Conservation (phyloP, 495 filamentous ascomycete species). For the Aspergillus affinis region DNA sequence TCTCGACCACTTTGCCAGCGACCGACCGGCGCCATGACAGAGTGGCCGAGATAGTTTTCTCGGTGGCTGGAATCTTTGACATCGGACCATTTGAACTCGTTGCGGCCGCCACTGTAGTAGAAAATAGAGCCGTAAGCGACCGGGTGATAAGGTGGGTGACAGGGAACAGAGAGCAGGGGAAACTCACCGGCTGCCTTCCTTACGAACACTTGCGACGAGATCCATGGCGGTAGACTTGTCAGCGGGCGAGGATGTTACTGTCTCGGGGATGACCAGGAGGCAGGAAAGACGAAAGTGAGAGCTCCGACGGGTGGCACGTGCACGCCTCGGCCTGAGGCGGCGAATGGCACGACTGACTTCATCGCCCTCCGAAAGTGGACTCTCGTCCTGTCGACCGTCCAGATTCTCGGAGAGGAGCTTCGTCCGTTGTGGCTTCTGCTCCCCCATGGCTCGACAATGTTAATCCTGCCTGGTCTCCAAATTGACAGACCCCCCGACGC, state of each 20-base stretch:
- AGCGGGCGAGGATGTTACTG: background rate
- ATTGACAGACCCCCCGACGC: conserved; percentile 10
- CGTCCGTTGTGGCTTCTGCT: background rate
- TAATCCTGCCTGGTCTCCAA: conserved; percentile 10
- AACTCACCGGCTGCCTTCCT: conserved; percentile 77
- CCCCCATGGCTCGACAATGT: conserved; percentile 9
- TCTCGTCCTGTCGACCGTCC: background rate
- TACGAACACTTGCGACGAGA: conserved; percentile 86
- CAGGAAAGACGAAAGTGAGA: background rate
- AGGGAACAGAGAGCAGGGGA: background rate
- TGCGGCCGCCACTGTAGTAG: conserved; percentile 71
- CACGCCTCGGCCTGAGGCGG: conserved; percentile 22
- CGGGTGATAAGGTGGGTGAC: background rate
- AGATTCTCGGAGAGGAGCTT: background rate
- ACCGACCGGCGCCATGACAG: conserved; percentile 90
- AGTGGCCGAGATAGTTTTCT: conserved; percentile 97
- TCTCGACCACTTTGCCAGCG: conserved; percentile 94
- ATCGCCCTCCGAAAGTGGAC: conserved; percentile 8
- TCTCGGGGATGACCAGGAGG: background rate
- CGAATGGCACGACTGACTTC: conserved; percentile 20
- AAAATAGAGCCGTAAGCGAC: conserved; percentile 14
- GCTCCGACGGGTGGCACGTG: conserved; percentile 23
- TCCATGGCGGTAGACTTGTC: conserved; percentile 73
- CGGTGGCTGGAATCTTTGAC: conserved; percentile 84
- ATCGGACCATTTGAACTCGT: conserved; percentile 95